Evolutionary conservation across 2,329 filamentous ascomycete species (phyloP), one percentile per base, ranked within the genome.

Genomic region (Pseudogymnoascus sp.): DNA sequence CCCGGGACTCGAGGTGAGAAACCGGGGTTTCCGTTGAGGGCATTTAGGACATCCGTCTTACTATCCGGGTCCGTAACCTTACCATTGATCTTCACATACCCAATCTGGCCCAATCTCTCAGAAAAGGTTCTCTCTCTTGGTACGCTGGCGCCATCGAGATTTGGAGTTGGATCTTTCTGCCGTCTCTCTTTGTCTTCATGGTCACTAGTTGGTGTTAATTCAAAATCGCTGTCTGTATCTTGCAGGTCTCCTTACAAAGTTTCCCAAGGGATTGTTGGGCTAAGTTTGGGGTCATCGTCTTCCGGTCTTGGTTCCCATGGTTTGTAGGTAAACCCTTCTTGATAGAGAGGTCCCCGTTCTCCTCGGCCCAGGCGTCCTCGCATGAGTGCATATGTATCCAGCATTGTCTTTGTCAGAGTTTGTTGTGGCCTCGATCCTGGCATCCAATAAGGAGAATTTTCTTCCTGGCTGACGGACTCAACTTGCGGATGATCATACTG

Each of bases 21-120:
- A 31, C 40, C 19, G 7, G 22, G 19, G 12, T 28, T 7, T 33
- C 61, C 28, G 41, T 66, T n/a, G 60, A 68, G 37, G 12, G 69
- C 70, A 16, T 65, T 53, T 19, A 46, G 37, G 4, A 72, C 62
- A 6, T 67, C 63, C 16, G 61, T 62, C 59, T 68, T 63, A 56
- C 68, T 67, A 28, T 74, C 72, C 22, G 71, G 71, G 65, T 74
- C 72, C 5, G 69, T 65, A 70, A 71, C 72, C 38, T 19, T 33
- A 11, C 65, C 66, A 22, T 68, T 67, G 24, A 70, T 64, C 14
- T 59, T 31, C 16, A 72, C 6, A 28, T 72, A 73, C 4, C 72
- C 72, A 62, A 56, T 56, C 10, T 56, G 50, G 6, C 28, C 28
- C 10, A 56, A 26, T 35, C 11, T 33, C 28, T 56, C 50, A 33